Conservation (phyloP, 2,329 filamentous ascomycete species). For the Neoarthrinium moseri region DNA sequence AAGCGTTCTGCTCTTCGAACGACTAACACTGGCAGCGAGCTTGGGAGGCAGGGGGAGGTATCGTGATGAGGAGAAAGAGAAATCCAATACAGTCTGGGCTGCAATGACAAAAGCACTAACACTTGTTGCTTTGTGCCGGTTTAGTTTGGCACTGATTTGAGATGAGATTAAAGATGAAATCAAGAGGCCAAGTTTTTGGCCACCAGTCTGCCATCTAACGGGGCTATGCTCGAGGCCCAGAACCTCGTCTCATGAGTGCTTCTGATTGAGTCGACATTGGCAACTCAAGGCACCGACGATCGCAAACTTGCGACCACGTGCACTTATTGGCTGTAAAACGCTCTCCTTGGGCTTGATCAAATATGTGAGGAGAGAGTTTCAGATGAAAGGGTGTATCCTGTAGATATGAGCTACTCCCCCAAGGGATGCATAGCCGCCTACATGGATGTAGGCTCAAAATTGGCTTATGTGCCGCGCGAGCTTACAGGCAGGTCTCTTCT, state of each 20-base stretch:
- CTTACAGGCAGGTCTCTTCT: too few species aligned
- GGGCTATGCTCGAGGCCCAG: neutral
- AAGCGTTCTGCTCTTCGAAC: neutral
- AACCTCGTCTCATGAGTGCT: neutral
- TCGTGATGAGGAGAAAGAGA: neutral
- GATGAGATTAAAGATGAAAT: neutral
- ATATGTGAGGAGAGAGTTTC: neutral
- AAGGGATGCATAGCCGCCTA: neutral
- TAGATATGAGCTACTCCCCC: neutral
- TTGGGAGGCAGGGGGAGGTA: neutral
- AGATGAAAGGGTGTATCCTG: neutral
- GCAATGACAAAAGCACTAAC: too few species aligned
- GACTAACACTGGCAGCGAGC: neutral
- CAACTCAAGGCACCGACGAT: neutral
- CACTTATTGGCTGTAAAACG: neutral
- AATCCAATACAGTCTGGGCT: too few species aligned
- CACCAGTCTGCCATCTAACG: neutral
- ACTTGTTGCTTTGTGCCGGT: too few species aligned
- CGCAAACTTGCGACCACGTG: neutral
- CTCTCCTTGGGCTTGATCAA: neutral
- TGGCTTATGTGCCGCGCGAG: too few species aligned
- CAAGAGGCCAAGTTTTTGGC: neutral
- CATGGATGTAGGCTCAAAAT: neutral
- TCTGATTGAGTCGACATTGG: neutral
- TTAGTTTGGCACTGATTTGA: neutral